Evolutionary conservation across 2,329 filamentous ascomycete genomes (phyloP), one percentile per base, ranked within the genome.

Genomic region (Aspergillus ochraceoroseus): DNA sequence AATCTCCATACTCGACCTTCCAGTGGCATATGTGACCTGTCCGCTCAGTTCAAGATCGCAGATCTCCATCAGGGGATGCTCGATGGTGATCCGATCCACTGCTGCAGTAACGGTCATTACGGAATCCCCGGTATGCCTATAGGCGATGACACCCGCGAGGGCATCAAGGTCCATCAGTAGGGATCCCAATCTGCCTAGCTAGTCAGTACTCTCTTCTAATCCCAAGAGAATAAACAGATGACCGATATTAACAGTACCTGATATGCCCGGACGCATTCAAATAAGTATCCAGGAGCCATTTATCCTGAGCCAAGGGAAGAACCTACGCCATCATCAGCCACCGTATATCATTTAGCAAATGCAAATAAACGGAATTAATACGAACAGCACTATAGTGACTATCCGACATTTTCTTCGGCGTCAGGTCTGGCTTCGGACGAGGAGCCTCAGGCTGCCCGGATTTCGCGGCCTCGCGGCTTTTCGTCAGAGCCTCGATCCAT

Each of bases 141-240:
- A 82, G 12, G 85, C 83, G 41, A 89, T 77, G 32, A 88, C 77
- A 7, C 85, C 85, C 1, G 83, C 83, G 5, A 89, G 65, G 0
- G 85, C 85, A 63, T 89, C 85, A 2, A 89, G 73, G 48, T 89
- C 85, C 83, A 88, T 88, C 46, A 89, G 78, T 11, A 89, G 68
- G 0, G 83, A 80, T 0, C 85, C 85, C 5, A 88, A 71, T 38
- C 71, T 80, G 5, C 27, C 11, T 7, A 22, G 32, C 38, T 32
- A 52, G 46, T 29, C 34, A 19, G 9, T 33, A 13, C 8, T 4
- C 5, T 12, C 5, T 27, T 7, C 7, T 27, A 9, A 39, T 35
- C 23, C 14, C n/a, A 7, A 14, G 12, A 11, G 5, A 6, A 17
- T 8, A 5, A 5, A 25, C 1, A 12, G 9, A 18, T 1, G 9